Conservation (phyloP, 1,139 yeast genomes). For the Casaregolazyma lundiana region DNA sequence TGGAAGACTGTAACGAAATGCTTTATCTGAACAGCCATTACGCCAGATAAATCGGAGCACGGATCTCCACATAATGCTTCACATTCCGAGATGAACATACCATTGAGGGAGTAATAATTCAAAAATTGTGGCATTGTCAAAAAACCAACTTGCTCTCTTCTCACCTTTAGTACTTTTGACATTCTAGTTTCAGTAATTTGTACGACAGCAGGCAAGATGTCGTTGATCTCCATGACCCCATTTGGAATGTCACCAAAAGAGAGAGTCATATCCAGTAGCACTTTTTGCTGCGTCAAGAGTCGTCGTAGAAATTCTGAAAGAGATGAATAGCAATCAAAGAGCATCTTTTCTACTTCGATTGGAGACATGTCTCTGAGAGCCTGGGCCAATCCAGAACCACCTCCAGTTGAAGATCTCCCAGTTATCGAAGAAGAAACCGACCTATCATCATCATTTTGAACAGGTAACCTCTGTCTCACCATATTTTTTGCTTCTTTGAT, state of each 20-base stretch:
- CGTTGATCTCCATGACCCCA: slow-evolving; percentile 29
- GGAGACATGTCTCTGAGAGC: slow-evolving; percentile 63
- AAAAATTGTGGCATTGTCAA: slow-evolving; percentile 51
- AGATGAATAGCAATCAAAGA: slow-evolving; percentile 55
- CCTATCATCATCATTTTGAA: slow-evolving; percentile 29
- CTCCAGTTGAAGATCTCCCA: slow-evolving; percentile 27
- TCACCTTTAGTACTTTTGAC: slow-evolving; percentile 71
- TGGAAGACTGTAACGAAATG: slow-evolving; percentile 58
- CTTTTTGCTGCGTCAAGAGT: slow-evolving; percentile 71
- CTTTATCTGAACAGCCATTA: slow-evolving; percentile 62
- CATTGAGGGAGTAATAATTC: slow-evolving; percentile 60
- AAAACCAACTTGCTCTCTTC: slow-evolving; percentile 66
- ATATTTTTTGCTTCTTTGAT: slow-evolving; percentile 67
- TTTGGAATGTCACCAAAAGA: slow-evolving; percentile 33
- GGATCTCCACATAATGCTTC: slow-evolving; percentile 78
- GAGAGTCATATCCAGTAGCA: slow-evolving; percentile 68
- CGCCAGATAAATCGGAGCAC: slow-evolving; percentile 58
- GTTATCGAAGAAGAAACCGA: slow-evolving; percentile 26
- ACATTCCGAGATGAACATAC: slow-evolving; percentile 74
- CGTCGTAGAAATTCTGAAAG: slow-evolving; percentile 71
- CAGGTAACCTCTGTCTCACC: slow-evolving; percentile 62
- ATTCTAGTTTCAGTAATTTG: slow-evolving; percentile 71
- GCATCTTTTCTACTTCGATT: slow-evolving; percentile 68
- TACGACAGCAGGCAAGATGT: slow-evolving; percentile 59
- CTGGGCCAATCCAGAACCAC: slow-evolving; percentile 42